These are phyloP conservation scores for Tuctoria greenei DNA, from an alignment of 176 grass and related monocot genomes.

Conservation along the genomic window DNA sequence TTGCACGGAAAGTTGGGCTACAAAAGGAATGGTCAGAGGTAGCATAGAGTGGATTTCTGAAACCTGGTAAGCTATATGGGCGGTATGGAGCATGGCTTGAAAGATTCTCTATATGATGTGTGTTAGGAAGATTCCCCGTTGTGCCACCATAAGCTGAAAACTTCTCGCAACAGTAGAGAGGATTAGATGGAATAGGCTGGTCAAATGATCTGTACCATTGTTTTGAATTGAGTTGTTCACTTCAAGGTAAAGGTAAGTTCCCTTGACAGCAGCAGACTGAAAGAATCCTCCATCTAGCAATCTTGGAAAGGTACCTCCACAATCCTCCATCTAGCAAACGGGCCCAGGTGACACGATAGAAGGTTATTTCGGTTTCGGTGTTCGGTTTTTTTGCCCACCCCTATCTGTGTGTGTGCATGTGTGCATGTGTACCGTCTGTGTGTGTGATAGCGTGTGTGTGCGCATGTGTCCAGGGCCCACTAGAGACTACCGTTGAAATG, in stretches of 20 bases:
- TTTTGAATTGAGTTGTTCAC: slow-evolving; percentile 25
- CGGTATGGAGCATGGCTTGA: slow-evolving; percentile 24
- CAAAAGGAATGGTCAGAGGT: too few relatives aligned
- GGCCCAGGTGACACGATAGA: too few relatives aligned
- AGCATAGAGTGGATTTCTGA: slow-evolving; percentile 31
- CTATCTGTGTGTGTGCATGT: too few relatives aligned
- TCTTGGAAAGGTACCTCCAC: slow-evolving; percentile 33
- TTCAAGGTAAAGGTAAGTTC: slow-evolving; percentile 37
- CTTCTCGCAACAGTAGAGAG: slow-evolving; percentile 20
- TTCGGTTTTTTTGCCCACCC: too few relatives aligned
- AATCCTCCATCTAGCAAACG: too few relatives aligned
- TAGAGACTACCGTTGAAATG: too few relatives aligned
- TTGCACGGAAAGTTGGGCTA: too few relatives aligned
- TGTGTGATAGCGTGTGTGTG: too few relatives aligned
- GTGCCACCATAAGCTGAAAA: slow-evolving; percentile 34
- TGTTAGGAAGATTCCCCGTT: slow-evolving; percentile 24
- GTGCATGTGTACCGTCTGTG: too few relatives aligned
- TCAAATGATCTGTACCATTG: slow-evolving; percentile 1
- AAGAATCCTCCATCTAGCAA: slow-evolving; percentile 36
- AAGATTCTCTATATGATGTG: slow-evolving; percentile 40
- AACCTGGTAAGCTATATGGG: slow-evolving; percentile 36
- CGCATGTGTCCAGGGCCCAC: too few relatives aligned
- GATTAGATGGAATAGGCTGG: slow-evolving; percentile 25
- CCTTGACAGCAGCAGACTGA: slow-evolving; percentile 21
- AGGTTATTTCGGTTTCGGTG: too few relatives aligned